Evolutionary conservation across 2,329 filamentous ascomycete species (phyloP).

Genomic region (Venturiaceae sp.): DNA sequence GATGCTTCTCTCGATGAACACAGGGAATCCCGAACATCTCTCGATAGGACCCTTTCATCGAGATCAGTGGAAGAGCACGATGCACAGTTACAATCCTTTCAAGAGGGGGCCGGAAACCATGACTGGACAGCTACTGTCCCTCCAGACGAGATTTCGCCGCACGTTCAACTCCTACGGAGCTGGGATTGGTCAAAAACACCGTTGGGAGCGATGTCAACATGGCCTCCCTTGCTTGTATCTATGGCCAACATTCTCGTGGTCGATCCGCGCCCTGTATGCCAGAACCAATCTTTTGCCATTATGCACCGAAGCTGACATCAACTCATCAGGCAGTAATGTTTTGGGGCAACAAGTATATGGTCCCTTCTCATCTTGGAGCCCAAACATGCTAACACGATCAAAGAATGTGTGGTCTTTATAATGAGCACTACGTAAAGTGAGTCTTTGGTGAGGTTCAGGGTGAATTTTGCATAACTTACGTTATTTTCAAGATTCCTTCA

Average conservation of each 20-base stretch:
- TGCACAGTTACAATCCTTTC: neutral
- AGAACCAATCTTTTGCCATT: neutral
- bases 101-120: neutral
- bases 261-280: constrained; percentile 40
- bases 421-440: constrained; percentile 39
- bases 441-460: too few relatives aligned
- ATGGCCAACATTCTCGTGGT: constrained; percentile 64
- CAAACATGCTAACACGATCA: neutral
- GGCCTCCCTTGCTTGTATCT: constrained; percentile 33
- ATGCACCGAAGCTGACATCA: neutral
- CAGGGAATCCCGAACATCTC: neutral
- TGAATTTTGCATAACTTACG: too few relatives aligned
- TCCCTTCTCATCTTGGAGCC: neutral
- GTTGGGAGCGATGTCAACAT: constrained; percentile 2
- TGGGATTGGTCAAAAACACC: constrained; percentile 6
- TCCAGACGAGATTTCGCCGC: neutral
- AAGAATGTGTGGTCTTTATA: constrained; percentile 44
- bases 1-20: neutral
- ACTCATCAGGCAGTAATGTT: constrained; percentile 51
- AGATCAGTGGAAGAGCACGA: neutral
- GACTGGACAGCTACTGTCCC: neutral
- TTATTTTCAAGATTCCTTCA: neutral
- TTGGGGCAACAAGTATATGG: constrained; percentile 45
- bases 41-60: neutral
- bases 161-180: constrained; percentile 1